Base-by-base conservation (phyloP, 257 asterid genomes). In the Linderniella brevidens region DNA sequence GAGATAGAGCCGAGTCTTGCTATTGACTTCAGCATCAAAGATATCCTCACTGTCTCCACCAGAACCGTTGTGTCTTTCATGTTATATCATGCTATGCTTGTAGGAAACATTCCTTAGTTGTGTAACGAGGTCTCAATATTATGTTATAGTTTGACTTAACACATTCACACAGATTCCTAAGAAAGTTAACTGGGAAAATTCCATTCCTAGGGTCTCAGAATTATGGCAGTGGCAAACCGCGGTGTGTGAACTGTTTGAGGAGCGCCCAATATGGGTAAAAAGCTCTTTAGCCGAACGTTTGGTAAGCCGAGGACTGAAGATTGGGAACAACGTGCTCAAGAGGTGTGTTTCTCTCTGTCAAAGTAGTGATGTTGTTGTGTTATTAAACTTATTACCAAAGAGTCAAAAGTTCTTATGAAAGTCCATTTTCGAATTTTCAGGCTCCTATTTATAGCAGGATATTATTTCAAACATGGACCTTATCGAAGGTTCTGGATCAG, bases 391-490 rank as follows among this genome's bases (percentile, higher is more conserved):
- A 49, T 19, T 47, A 42, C 54, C 8, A 42, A 42, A 42, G 8
- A 13, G 12, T 13, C 17, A 25, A 54, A 12, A 11, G 39, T 56
- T 59, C 68, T 61, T 39, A 57, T 58, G 55, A 39, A 32, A 32
- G 36, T 44, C 48, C 51, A 37, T 66, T 55, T 67, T 19, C 49
- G 36, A 49, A 62, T 9, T 57, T 62, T 50, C 72, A 87, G 97
- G 79, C 84, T 88, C 66, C 93, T 88, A 48, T 76, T 77, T 19
- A 46, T 87, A 60, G 86, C 71, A 18, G 92, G 94, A 57, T 88
- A 88, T 67, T 88, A 88, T 67, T 88, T 88, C 69, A 72, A 85
- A 54, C 80, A 78, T 57, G 95, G 95, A 48, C 98, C 98, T 47
- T 88, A 70, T 66, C 73, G 68, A 60, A 73, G 92, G 63, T 78